These are phyloP conservation scores for Globisporangium parvum DNA, from an alignment of 352 stramenopile genomes.

Conservation along the genomic window DNA sequence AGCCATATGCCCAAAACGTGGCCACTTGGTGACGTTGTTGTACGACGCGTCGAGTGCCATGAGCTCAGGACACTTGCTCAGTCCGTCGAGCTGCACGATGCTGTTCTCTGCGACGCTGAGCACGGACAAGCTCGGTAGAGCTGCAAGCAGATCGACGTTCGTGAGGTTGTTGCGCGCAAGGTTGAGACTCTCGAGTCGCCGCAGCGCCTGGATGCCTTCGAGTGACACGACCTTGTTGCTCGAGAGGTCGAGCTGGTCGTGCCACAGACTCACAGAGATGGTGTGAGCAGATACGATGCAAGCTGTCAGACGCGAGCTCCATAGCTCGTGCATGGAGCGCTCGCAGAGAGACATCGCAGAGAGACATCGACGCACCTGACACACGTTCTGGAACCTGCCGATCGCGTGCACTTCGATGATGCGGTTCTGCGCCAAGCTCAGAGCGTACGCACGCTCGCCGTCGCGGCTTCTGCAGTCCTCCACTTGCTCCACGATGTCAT, in stretches of 20 bases:
- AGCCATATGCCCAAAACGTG: conserved; percentile 25
- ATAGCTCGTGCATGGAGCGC: background rate
- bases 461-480: conserved; percentile 16
- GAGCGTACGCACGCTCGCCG: conserved; percentile 21
- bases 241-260: conserved; percentile 49
- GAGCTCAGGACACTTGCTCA: conserved; percentile 26
- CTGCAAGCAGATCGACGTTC: conserved; percentile 30
- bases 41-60: conserved; percentile 48
- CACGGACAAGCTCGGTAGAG: conserved; percentile 33
- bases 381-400: conserved; percentile 38
- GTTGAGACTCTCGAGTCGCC: conserved; percentile 37
- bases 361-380: too few relatives aligned
- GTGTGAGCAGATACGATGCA: background rate
- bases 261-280: background rate
- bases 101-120: conserved; percentile 56
- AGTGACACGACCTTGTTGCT: conserved; percentile 46
- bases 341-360: too few relatives aligned
- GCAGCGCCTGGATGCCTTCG: conserved; percentile 44
- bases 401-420: conserved; percentile 33
- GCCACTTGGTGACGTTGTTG: conserved; percentile 57
- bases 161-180: conserved; percentile 45
- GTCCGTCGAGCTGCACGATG: conserved; percentile 34
- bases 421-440: conserved; percentile 49
- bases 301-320: too few relatives aligned
- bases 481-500: conserved; percentile 32